phyloP scores from a whole-genome alignment of 2,329 filamentous ascomycete genomes.

The Bipolaris oryzae region DNA sequence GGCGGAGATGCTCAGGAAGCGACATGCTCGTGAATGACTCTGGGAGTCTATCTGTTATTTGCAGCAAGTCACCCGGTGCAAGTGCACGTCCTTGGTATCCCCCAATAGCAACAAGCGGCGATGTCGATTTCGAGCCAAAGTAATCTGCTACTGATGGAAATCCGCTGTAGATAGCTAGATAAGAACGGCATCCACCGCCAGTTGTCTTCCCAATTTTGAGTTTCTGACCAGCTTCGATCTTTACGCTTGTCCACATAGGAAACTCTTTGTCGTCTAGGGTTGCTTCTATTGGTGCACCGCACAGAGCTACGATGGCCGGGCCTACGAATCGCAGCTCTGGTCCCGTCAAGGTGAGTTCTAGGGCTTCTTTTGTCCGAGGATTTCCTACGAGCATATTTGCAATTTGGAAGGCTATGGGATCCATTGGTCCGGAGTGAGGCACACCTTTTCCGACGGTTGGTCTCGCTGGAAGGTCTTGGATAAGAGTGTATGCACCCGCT shows the following conservation, averaged over 20 bases:
- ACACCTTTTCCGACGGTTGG: slow-evolving; percentile 64
- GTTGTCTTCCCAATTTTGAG: slow-evolving; percentile 62
- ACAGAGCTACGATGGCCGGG: slow-evolving; percentile 62
- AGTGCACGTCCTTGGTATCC: slow-evolving; percentile 65
- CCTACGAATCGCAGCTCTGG: slow-evolving; percentile 64
- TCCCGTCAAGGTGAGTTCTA: slow-evolving; percentile 67
- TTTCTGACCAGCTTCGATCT: slow-evolving; percentile 57
- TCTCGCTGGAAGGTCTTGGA: slow-evolving; percentile 66
- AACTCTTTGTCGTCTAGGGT: slow-evolving; percentile 57
- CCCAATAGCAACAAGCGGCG: slow-evolving; percentile 63
- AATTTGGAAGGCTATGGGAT: slow-evolving; percentile 62
- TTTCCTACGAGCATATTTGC: slow-evolving; percentile 68
- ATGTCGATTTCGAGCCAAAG: slow-evolving; percentile 65
- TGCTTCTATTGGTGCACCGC: slow-evolving; percentile 61
- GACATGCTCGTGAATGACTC: slow-evolving; percentile 36
- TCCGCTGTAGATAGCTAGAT: slow-evolving; percentile 64
- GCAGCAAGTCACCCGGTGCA: slow-evolving; percentile 60
- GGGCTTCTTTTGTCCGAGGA: slow-evolving; percentile 55
- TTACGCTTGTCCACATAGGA: slow-evolving; percentile 63
- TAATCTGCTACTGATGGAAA: slow-evolving; percentile 61
- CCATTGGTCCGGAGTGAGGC: slow-evolving; percentile 66
- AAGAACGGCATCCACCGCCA: slow-evolving; percentile 61
- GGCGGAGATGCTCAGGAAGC: slow-evolving; percentile 56
- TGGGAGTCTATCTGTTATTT: slow-evolving; percentile 51
- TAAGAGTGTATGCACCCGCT: slow-evolving; percentile 62